These are phyloP conservation scores for Penicillium waksmanii DNA, from an alignment of 495 filamentous ascomycete species.

Conservation along the genomic window DNA sequence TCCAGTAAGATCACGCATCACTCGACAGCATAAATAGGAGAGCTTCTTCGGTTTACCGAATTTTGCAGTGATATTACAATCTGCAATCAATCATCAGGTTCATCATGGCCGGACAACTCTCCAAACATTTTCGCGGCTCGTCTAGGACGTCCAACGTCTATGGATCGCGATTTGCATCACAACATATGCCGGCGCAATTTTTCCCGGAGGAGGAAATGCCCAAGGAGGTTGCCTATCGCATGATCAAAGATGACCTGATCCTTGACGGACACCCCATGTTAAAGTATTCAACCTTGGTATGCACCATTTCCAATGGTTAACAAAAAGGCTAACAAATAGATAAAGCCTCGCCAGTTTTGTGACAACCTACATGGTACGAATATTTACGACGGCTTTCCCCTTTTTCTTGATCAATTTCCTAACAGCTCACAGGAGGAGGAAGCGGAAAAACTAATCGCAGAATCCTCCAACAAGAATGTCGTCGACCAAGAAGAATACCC, in stretches of 20 bases:
- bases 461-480: conserved; percentile 87
- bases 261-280: conserved; percentile 19
- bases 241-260: conserved; percentile 22
- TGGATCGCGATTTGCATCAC: conserved; percentile 21
- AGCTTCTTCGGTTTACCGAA: background rate
- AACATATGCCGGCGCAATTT: conserved; percentile 13
- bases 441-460: conserved; percentile 85
- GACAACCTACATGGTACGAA: conserved; percentile 27
- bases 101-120: background rate
- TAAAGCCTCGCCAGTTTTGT: conserved; percentile 25
- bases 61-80: no score
- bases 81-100: background rate
- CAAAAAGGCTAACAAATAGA: background rate
- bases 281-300: conserved; percentile 11
- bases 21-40: background rate
- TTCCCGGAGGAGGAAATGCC: conserved; percentile 22
- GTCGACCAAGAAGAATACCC: conserved; percentile 91
- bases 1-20: background rate
- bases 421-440: conserved; percentile 67
- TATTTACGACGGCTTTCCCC: background rate
- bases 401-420: background rate
- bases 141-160: conserved; percentile 16
- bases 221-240: conserved; percentile 19
- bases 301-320: background rate
- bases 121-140: conserved; percentile 1